Evolutionary conservation across 73 alveolate species (phyloP).

Genomic region (Uronychia setigera): DNA sequence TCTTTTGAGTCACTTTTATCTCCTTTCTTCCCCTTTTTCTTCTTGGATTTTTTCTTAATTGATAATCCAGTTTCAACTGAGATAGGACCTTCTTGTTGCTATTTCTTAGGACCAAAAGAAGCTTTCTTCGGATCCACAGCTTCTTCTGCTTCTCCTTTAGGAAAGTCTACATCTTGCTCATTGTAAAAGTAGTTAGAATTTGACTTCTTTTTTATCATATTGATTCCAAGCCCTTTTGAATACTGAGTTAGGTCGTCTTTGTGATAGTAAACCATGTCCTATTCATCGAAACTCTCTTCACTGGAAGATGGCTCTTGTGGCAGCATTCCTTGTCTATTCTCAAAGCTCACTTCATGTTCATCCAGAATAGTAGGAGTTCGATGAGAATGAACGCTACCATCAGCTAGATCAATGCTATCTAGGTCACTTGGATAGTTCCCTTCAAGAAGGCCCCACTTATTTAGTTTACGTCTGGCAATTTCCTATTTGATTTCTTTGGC

Average conservation of each 20-base stretch:
- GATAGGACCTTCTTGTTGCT: neutral
- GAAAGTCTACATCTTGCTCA: neutral
- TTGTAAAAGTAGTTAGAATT: neutral
- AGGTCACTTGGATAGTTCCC: neutral
- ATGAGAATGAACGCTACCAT: slow-evolving; percentile 25
- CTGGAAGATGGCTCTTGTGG: neutral
- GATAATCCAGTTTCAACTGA: neutral
- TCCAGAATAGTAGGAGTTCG: slow-evolving; percentile 28
- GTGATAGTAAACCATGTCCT: slow-evolving; percentile 55
- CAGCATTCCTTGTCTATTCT: slow-evolving; percentile 6
- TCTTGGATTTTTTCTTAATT: neutral
- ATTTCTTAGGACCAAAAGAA: neutral
- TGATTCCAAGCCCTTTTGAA: slow-evolving; percentile 34
- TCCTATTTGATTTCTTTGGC: neutral
- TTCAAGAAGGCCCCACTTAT: neutral
- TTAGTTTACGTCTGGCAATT: neutral
- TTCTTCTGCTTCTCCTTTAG: neutral
- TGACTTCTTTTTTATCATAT: slow-evolving; percentile 20
- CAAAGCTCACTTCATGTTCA: slow-evolving; percentile 41
- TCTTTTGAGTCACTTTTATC: neutral
- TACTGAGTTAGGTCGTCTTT: slow-evolving; percentile 54
- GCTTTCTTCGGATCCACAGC: neutral
- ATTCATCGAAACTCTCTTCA: slow-evolving; percentile 45
- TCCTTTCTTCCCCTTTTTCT: neutral
- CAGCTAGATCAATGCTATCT: neutral